Conservation (phyloP, 2,329 filamentous ascomycete species). For the Trichoderma afroharzianum region DNA sequence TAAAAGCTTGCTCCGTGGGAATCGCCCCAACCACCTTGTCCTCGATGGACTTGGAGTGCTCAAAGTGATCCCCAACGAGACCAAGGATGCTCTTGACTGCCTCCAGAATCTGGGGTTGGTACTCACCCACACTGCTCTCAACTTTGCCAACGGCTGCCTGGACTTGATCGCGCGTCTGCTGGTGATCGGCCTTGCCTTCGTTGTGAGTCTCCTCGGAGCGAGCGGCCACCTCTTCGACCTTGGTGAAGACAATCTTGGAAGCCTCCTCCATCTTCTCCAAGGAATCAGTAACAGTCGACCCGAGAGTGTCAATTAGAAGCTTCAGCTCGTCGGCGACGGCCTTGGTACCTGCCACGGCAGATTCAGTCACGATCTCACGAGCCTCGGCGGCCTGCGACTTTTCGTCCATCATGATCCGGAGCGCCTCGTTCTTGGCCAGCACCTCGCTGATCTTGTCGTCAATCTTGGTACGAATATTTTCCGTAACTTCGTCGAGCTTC, state of each 20-base stretch:
- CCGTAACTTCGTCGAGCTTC: constrained; percentile 61
- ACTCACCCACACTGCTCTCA: constrained; percentile 72
- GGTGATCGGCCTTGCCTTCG: constrained; percentile 73
- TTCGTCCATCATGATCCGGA: constrained; percentile 70
- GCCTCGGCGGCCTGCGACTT: constrained; percentile 71
- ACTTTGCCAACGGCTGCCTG: constrained; percentile 70
- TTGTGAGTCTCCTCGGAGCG: constrained; percentile 73
- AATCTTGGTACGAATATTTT: constrained; percentile 52
- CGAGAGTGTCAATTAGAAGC: constrained; percentile 78
- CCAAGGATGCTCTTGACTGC: constrained; percentile 81
- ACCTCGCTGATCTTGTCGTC: constrained; percentile 70
- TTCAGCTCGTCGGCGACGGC: constrained; percentile 83
- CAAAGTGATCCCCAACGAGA: constrained; percentile 81
- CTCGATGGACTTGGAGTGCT: constrained; percentile 70
- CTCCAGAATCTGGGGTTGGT: constrained; percentile 83
- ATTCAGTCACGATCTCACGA: constrained; percentile 67
- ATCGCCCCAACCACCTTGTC: constrained; percentile 60
- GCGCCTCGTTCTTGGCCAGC: constrained; percentile 83
- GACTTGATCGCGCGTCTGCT: constrained; percentile 77
- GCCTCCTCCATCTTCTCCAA: constrained; percentile 85
- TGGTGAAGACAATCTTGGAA: constrained; percentile 78
- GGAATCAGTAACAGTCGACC: constrained; percentile 73
- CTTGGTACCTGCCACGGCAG: constrained; percentile 71
- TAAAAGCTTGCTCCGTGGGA: constrained; percentile 44
- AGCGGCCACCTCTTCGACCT: constrained; percentile 72